Base-by-base conservation (phyloP, 2,329 filamentous ascomycete genomes). In the Fusarium verticillioides region DNA sequence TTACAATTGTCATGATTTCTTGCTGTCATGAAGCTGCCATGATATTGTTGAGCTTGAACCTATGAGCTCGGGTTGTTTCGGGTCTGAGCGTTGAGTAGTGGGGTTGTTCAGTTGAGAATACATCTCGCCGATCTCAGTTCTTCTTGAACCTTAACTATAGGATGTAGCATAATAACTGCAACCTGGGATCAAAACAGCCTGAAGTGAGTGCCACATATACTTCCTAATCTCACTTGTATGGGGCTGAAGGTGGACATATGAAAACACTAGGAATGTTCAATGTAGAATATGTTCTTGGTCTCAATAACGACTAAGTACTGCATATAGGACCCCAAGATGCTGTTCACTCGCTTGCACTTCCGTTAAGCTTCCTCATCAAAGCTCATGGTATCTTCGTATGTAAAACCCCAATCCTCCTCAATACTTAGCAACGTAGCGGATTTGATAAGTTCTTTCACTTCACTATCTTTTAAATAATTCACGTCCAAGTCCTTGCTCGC, bases 371-470 rank as follows among this genome's bases (percentile, higher is more conserved):
- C 19, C 18, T 26, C 49, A 43, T 69, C 43, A 34, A 44, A 59
- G 54, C 30, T 46, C 7, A 70, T 60, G 57, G 70, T 64, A 26
- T 83, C 81, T 56, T 83, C 81, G 60, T 82, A 82, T 4, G 26
- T 60, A 65, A 82, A 79, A 5, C 76, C 78, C 79, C 79, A 83
- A n/a, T 81, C 80, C 50, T 80, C 80, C 5, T 77, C 78, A 12
- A 82, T 73, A 2, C 68, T 67, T 15, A 83, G 56, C 61, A 80
- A 63, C 9, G 78, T 81, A 4, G 79, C 79, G 2, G 75, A 77
- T 28, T 62, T 50, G 4, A 73, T 46, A 10, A 82, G 70, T 21
- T 73, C 64, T 9, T 52, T 65, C 62, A 70, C 69, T 12, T 75
- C 78, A 32, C 62, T 63, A 4, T 46, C 54, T 5, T 66, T 63